phyloP scores from a whole-genome alignment of 371 early-diverging fungal species.

The Vavraia culicis region DNA sequence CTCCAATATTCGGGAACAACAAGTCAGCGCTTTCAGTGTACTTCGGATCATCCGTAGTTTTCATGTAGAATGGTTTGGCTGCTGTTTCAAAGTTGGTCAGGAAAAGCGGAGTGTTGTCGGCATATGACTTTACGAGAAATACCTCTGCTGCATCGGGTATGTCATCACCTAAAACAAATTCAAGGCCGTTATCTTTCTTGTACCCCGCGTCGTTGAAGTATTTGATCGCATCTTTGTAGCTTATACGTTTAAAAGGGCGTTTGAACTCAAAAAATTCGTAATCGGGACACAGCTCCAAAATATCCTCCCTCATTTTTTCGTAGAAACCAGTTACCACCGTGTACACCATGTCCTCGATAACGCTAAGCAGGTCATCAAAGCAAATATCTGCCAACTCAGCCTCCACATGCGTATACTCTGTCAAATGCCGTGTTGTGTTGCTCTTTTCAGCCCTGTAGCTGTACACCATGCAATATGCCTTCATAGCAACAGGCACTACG shows the following conservation, averaged over 20 bases:
- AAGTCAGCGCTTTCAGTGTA: slow-evolving; percentile 90
- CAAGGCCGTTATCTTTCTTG: slow-evolving; percentile 64
- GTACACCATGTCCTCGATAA: slow-evolving; percentile 66
- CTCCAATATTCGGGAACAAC: slow-evolving; percentile 93
- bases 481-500: slow-evolving; percentile 72
- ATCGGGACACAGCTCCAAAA: slow-evolving; percentile 56
- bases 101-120: slow-evolving; percentile 64
- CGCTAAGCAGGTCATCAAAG: slow-evolving; percentile 67
- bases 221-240: slow-evolving; percentile 79
- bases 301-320: slow-evolving; percentile 52
- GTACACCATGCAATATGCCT: slow-evolving; percentile 83
- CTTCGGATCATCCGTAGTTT: slow-evolving; percentile 51
- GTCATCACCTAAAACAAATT: slow-evolving; percentile 87
- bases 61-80: slow-evolving; percentile 99
- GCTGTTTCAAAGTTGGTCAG: slow-evolving; percentile 84
- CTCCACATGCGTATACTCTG: slow-evolving; percentile 94
- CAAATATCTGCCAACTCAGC: slow-evolving; percentile 80
- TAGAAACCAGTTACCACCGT: slow-evolving; percentile 59
- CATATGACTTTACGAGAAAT: slow-evolving; percentile 78
- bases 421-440: slow-evolving; percentile 88
- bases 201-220: slow-evolving; percentile 59
- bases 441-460: slow-evolving; percentile 98
- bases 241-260: slow-evolving; percentile 73
- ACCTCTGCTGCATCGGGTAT: slow-evolving; percentile 97
- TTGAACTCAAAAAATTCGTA: slow-evolving; percentile 51